Base-by-base conservation (phyloP, 768 basidiomycete species). In the Termitomyces sp. region DNA sequence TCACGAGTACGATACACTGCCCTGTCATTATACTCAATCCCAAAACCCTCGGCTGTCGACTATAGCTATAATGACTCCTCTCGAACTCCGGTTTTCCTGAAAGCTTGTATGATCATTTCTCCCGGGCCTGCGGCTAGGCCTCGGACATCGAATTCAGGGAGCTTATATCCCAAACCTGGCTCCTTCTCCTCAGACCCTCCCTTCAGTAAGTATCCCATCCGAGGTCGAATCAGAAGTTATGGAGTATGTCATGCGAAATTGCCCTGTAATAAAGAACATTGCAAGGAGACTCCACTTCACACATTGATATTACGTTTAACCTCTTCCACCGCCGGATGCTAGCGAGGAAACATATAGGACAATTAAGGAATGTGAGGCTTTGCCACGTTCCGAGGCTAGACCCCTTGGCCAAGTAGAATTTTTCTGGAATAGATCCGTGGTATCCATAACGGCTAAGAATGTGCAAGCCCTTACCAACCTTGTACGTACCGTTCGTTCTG, bases 401-500 rank as follows among this genome's bases (percentile, higher is more conserved):
- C 31, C 52, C 57, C 57, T 37, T 52, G 52, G 57, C 32, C 46
- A 24, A 53, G 51, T 47, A 56, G 41, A 42, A 42, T 58, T 54
- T 36, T 58, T 58, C 57, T 53, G 51, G 57, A 58, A 58, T 58
- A 32, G 57, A 53, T 54, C 31, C 39, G 52, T 53, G 24, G 52
- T 44, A 41, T 37, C 57, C 39, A 53, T 47, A 58, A 53, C 20
- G 50, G 57, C 46, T 37, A 20, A 47, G 43, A 47, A 47, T 32
- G 50, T 34, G 10, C 22, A 46, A 22, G 55, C 24, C 55, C 22
- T 59, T 43, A 37, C 42, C 48, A 49, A 47, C 53, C 20, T 22
- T 59, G 54, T 59, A 59, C 55, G 58, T 59, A 52, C 62, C 27
- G 57, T 52, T 57, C 53, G 48, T 63, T 63, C 26, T 59, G 47